Conservation (phyloP, 2,329 filamentous ascomycete species). For the Pestalotiopsis sp. region DNA sequence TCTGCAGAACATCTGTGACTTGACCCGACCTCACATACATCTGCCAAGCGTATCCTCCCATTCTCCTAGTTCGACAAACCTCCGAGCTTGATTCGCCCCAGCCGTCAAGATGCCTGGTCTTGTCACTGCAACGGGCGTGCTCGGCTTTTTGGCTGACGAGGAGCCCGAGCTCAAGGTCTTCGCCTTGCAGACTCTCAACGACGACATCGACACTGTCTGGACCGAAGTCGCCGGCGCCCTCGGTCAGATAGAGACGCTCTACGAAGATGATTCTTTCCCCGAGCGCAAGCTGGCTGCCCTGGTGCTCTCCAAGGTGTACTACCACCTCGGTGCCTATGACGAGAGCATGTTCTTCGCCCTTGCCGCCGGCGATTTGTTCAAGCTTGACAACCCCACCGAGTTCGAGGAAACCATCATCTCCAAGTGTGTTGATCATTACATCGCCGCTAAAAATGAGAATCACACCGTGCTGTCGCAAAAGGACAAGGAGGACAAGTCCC, state of each 20-base stretch:
- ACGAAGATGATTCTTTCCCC: conserved; percentile 93
- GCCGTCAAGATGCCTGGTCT: conserved; percentile 77
- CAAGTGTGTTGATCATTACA: conserved; percentile 98
- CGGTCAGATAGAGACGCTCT: conserved; percentile 94
- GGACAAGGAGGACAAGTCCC: conserved; percentile 40
- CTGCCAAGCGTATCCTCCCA: not conserved
- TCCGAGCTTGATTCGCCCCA: not conserved
- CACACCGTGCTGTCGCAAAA: conserved; percentile 45
- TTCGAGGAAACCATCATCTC: conserved; percentile 99
- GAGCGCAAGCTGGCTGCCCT: conserved; percentile 93
- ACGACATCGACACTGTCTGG: conserved; percentile 96
- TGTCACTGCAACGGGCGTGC: conserved; percentile 89
- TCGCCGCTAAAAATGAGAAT: conserved; percentile 67
- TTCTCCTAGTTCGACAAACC: not conserved
- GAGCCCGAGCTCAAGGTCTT: conserved; percentile 94
- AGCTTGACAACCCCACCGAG: conserved; percentile 86
- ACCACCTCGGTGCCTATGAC: conserved; percentile 97
- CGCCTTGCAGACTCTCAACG: conserved; percentile 91
- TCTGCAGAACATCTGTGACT: not conserved
- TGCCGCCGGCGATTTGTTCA: conserved; percentile 91
- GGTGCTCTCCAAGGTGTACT: conserved; percentile 97
- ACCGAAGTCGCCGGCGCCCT: conserved; percentile 93
- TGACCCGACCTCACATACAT: not conserved
- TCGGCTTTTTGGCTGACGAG: conserved; percentile 94
- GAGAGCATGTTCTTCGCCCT: conserved; percentile 99